Evolutionary conservation across 2,329 filamentous ascomycete genomes (phyloP).

Genomic region (Dichotomopilus funicola): DNA sequence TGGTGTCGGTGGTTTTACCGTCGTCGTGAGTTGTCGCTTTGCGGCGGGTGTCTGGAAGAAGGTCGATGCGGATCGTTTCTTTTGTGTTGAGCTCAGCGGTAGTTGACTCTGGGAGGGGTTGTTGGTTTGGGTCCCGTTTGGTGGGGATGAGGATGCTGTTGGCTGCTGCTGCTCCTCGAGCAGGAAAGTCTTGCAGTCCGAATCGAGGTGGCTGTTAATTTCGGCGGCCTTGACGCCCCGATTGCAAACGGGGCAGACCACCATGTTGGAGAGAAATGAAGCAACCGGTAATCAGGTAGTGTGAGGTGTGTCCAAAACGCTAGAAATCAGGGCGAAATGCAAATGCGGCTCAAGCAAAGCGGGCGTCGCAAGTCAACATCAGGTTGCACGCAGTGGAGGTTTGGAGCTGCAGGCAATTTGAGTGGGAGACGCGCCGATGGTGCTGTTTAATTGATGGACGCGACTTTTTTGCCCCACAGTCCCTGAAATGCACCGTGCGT

Average conservation of each 20-base stretch:
- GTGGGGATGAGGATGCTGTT: constrained; percentile 22
- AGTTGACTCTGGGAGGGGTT: constrained; percentile 25
- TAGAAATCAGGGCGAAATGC: too few species aligned
- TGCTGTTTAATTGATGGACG: too few species aligned
- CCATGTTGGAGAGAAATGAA: constrained; percentile 31
- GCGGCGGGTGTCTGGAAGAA: constrained; percentile 58
- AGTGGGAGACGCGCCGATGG: too few species aligned
- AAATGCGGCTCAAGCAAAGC: too few species aligned
- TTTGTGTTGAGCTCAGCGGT: constrained; percentile 39
- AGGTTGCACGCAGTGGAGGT: too few species aligned
- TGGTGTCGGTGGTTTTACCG: constrained; percentile 22
- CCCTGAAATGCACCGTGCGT: too few species aligned
- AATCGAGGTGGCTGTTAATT: constrained; percentile 91
- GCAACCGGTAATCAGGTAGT: too few species aligned
- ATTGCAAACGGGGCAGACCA: constrained; percentile 77
- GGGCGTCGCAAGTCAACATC: too few species aligned
- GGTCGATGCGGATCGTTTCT: constrained; percentile 49
- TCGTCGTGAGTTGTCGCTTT: constrained; percentile 41
- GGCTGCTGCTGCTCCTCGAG: constrained; percentile 38
- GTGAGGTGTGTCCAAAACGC: too few species aligned
- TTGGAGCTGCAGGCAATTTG: too few species aligned
- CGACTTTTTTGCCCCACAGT: too few species aligned
- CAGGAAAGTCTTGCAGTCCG: constrained; percentile 64
- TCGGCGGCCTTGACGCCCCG: constrained; percentile 62
- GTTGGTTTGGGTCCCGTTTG: constrained; percentile 29